phyloP scores from a whole-genome alignment of 169 alveolate species.

The Cytauxzoon felis region DNA sequence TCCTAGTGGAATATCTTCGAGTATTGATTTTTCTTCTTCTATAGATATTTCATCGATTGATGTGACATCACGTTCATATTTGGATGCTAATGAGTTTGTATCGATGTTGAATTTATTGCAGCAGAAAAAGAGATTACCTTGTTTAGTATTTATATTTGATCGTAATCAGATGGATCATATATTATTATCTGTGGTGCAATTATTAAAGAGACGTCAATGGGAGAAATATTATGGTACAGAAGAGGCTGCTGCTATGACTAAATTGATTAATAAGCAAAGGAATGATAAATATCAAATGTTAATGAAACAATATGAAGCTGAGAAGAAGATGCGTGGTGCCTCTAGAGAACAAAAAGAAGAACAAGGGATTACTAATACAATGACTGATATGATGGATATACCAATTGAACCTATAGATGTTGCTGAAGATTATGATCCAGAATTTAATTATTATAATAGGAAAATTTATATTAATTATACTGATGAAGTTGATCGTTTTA shows the following conservation, averaged over 20 bases:
- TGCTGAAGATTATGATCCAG: conserved; percentile 84
- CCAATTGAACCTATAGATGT: conserved; percentile 81
- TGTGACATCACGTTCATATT: conserved; percentile 48
- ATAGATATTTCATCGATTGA: too few relatives aligned
- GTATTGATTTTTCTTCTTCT: too few relatives aligned
- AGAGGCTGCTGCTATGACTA: conserved; percentile 75
- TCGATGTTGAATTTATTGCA: conserved; percentile 75
- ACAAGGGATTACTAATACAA: conserved; percentile 76
- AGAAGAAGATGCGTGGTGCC: conserved; percentile 71
- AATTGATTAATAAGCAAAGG: conserved; percentile 74
- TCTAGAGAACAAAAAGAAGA: conserved; percentile 81
- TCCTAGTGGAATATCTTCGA: too few relatives aligned
- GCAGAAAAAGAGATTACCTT: conserved; percentile 77
- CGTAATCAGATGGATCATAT: conserved; percentile 77
- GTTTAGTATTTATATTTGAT: conserved; percentile 83
- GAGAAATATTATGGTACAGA: conserved; percentile 83
- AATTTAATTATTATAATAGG: conserved; percentile 76
- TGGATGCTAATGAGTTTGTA: conserved; percentile 66
- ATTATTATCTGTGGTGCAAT: conserved; percentile 65
- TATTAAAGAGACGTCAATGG: conserved; percentile 75
- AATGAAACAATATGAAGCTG: conserved; percentile 76
- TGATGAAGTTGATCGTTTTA: conserved; percentile 71
- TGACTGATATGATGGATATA: conserved; percentile 68
- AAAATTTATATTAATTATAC: conserved; percentile 66
- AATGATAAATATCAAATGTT: conserved; percentile 74